These are phyloP conservation scores for Suillus luteus DNA, from an alignment of 768 basidiomycete species.

Conservation along the genomic window DNA sequence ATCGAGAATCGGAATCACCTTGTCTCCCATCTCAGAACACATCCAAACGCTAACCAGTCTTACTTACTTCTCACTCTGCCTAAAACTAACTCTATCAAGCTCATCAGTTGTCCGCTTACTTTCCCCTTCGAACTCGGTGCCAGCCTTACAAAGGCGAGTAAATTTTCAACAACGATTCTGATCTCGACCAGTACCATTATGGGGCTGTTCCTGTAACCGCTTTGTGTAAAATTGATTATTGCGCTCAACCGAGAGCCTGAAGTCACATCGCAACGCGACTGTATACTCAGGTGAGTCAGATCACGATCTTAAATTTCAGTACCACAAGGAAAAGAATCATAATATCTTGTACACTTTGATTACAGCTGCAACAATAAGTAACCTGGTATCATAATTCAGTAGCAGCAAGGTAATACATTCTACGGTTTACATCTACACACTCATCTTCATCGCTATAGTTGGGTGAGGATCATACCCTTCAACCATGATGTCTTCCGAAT, in stretches of 20 bases:
- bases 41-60: no score
- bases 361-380: not conserved
- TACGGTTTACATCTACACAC: constrained; percentile 49
- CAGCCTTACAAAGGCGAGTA: not conserved
- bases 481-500: constrained; percentile 77
- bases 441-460: constrained; percentile 95
- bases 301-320: not conserved
- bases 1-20: no score
- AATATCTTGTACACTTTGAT: not conserved
- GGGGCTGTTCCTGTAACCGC: no score
- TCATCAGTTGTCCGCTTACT: no score
- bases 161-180: not conserved
- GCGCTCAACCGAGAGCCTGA: not conserved
- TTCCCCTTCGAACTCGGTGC: no score
- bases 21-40: no score
- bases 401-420: not conserved
- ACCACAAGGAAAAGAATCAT: not conserved
- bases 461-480: constrained; percentile 87
- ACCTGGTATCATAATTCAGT: not conserved
- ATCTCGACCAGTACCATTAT: not conserved
- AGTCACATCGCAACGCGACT: not conserved
- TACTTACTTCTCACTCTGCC: no score
- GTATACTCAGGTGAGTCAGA: not conserved
- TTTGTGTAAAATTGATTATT: not conserved
- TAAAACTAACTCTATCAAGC: no score